Evolutionary conservation across 306 rosid species (phyloP), one percentile per base, ranked within the genome.

Genomic region (Cucumis cinereus): DNA sequence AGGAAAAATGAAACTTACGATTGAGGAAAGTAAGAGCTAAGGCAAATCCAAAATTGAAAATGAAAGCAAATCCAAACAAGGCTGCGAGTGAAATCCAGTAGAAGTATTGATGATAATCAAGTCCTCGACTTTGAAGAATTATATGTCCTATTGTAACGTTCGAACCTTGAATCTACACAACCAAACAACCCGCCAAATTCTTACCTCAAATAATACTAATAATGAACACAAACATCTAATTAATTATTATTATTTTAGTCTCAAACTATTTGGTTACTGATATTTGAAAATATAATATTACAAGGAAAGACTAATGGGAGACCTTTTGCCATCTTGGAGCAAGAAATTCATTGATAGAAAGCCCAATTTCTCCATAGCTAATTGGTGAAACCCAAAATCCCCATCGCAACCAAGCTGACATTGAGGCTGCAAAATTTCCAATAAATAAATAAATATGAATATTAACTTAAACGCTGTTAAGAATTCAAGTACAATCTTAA

Each of bases 41-140:
- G 12, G 19, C 73, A 28, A 20, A 87, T 14, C 81, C 86, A 10
- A 81, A 16, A 40, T 85, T 83, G 81, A 85, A 87, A 23, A 83
- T 17, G 23, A 85, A 2, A 64, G 85, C 26, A 70, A 84, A 83
- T 41, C 87, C 88, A 33, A 82, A 75, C 54, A 85, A 74, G 10
- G 88, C 85, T 15, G 77, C 87, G 22, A 87, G 35, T 74, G 88
- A 83, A 74, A 87, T 75, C 90, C 87, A 85, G 30, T 84, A 87
- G 11, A 57, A 2, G 69, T 66, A n/a, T 78, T 64, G 79, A 26
- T 77, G 63, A 16, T 63, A 84, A 80, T 84, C 53, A 6, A 84
- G 79, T 4, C 90, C 88, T 38, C 79, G 85, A 69, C 81, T 82
- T 69, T 49, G 71, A 66, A 87, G 86, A 4, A 41, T 41, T 73